Evolutionary conservation across 148 eudicot genomes (phyloP), one percentile per base, ranked within the genome.

Genomic region (Hydrangea macrophylla): DNA sequence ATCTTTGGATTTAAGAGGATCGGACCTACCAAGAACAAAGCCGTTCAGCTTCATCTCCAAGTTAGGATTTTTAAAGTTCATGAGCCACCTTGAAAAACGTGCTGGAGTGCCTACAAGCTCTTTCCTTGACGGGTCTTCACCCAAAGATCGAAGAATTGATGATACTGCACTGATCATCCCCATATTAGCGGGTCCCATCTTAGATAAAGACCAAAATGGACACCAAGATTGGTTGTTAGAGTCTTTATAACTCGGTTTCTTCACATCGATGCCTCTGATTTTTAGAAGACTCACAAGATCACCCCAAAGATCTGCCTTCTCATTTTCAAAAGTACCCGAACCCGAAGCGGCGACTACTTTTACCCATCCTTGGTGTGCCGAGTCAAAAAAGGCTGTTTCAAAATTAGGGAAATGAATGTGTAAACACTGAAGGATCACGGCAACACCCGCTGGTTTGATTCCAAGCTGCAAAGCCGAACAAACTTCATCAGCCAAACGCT

Each of bases 91-190:
- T 31, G 82, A 71, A 67, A 85, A 94, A 20, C 86, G 92, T 55
- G 81, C 32, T 2, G 98, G 92, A 54, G 98, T 94, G 9, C 75
- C 88, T 31, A 72, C 57, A 39, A 94, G 98, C 81, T 88, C 97
- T 65, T 81, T 82, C 66, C 97, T 86, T 60, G 55, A 63, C 9
- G 98, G 98, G 57, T 90, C 91, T 76, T 94, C 97, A 27, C 95
- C 98, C 60, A 94, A 50, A 37, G 85, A 85, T 58, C 37, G 67
- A 13, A 94, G 57, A 40, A 94, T 90, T 4, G 87, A 79, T 55
- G 77, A 27, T 53, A 90, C 96, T 55, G 93, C 96, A 62, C 71
- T 60, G 8, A 78, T 70, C 97, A 90, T 85, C 24, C 62, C 61
- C 20, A 88, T 69, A 70, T 81, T 77, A 7, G 62, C 72, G 5